These are phyloP conservation scores for Pezizomycotina sp. DNA, from an alignment of 2,329 filamentous ascomycete genomes.

Conservation along the genomic window DNA sequence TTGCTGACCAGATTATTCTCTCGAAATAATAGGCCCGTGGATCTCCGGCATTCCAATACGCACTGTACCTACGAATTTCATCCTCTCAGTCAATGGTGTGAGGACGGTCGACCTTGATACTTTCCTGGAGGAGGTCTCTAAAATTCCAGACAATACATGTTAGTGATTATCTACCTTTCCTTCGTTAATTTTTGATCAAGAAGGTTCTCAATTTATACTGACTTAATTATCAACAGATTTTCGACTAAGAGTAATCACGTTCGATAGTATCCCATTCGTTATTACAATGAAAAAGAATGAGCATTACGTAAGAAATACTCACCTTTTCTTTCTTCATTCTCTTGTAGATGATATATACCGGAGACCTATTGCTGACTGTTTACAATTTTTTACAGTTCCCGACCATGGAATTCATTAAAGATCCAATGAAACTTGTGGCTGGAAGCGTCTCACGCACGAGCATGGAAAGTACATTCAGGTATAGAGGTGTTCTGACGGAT, in stretches of 20 bases:
- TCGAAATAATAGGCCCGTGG: slow-evolving; percentile 43
- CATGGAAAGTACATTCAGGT: slow-evolving; percentile 31
- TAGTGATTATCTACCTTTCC: slow-evolving; percentile 28
- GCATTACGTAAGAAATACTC: slow-evolving; percentile 48
- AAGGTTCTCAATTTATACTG: slow-evolving; percentile 1
- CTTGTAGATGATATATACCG: too few species aligned
- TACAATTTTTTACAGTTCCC: slow-evolving; percentile 35
- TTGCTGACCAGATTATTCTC: slow-evolving; percentile 2
- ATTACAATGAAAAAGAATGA: slow-evolving; percentile 99
- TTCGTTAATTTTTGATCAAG: not conserved
- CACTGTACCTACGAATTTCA: slow-evolving; percentile 93
- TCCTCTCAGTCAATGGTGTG: slow-evolving; percentile 85
- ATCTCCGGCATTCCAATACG: slow-evolving; percentile 75
- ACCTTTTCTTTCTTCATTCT: too few species aligned
- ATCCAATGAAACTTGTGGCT: slow-evolving; percentile 43
- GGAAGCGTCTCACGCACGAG: slow-evolving; percentile 48
- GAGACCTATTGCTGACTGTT: not conserved
- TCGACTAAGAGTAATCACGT: slow-evolving; percentile 89
- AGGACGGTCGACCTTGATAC: slow-evolving; percentile 64
- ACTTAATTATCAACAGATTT: slow-evolving; percentile 59
- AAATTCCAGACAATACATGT: slow-evolving; percentile 91
- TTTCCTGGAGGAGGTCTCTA: slow-evolving; percentile 65
- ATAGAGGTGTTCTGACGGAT: slow-evolving; percentile 17
- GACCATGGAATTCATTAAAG: slow-evolving; percentile 53
- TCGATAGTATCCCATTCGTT: slow-evolving; percentile 98